Evolutionary conservation across 2,329 filamentous ascomycete species (phyloP).

Genomic region (Diaporthe capsici): DNA sequence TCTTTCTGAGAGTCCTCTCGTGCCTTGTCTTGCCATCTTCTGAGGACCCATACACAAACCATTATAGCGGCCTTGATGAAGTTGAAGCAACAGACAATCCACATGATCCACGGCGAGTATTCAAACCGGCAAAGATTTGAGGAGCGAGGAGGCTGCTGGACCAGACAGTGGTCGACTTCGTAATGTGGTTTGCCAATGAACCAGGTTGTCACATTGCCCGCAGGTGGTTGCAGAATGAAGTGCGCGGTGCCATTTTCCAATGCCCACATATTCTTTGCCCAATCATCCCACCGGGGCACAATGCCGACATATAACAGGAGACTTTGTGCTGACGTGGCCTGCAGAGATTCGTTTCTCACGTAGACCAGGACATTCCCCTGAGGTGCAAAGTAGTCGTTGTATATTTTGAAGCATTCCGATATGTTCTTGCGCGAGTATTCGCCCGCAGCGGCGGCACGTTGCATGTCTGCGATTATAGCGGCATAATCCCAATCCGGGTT

Average conservation of each 20-base stretch:
- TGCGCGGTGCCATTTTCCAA: conserved; percentile 43
- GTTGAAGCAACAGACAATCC: conserved; percentile 44
- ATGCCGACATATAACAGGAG: conserved; percentile 45
- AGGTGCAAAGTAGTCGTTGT: conserved; percentile 44
- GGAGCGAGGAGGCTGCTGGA: conserved; percentile 40
- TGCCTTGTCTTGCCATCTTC: conserved; percentile 4
- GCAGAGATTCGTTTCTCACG: conserved; percentile 43
- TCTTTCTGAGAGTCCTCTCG: conserved; percentile 27
- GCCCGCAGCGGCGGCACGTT: conserved; percentile 20
- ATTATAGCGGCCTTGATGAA: conserved; percentile 45
- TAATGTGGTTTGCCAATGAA: conserved; percentile 45
- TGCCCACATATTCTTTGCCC: conserved; percentile 49
- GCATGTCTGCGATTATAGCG: conserved; percentile 42
- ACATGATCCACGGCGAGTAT: conserved; percentile 46
- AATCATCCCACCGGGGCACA: conserved; percentile 44
- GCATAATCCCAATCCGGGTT: conserved; percentile 43
- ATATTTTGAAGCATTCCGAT: conserved; percentile 44
- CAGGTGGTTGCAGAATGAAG: conserved; percentile 29
- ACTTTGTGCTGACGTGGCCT: conserved; percentile 41
- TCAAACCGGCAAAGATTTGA: conserved; percentile 44
- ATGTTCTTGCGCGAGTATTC: conserved; percentile 38
- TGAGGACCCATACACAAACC: conserved; percentile 41
- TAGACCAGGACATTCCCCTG: conserved; percentile 46
- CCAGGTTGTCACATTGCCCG: conserved; percentile 41
- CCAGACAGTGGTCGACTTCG: conserved; percentile 46